Base-by-base conservation (phyloP, 1,284 basidiomycete genomes). In the Hemileia vastatrix region DNA sequence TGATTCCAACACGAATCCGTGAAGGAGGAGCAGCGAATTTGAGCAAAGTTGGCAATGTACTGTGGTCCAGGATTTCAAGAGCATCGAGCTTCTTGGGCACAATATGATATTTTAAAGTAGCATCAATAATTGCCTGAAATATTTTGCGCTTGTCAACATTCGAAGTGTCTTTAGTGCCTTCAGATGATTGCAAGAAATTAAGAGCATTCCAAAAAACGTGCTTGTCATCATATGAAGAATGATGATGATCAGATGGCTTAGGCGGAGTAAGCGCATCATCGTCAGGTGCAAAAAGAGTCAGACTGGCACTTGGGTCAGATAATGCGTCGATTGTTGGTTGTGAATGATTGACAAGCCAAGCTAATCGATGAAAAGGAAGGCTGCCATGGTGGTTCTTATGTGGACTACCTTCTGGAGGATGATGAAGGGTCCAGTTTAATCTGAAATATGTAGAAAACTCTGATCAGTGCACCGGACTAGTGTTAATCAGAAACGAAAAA, bases 211-310 rank as follows among this genome's bases (percentile, higher is more conserved):
- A 24, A 55, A 52, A 52, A 21, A 49, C 8, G 51, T 61, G 53
- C 47, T 33, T 24, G 24, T n/a, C 52, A 9, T 6, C 36, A 15
- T 19, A 49, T 4, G 47, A 18, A 21, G 51, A 50, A 21, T 15
- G 19, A 44, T 31, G 40, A 43, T 21, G 32, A 23, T 33, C n/a
- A 11, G 19, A 44, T 24, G 53, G 65, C 44, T 66, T 66, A 2
- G 70, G 70, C 1, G 69, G 68, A 4, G 67, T 67, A 3, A 73
- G 63, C 1, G 72, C 70, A 11, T 59, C 49, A 54, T 73, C 68
- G 49, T 71, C 70, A 1, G 71, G 71, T 3, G 71, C 71, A 57
- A 72, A 69, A 6, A 72, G 65, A 1, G 71, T 71, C 54, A 65
- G 40, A 21, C 27, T 44, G 23, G 49, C 49, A 15, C 52, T 18